phyloP scores from a whole-genome alignment of 2,329 filamentous ascomycete genomes.

The Madurella fahalii region DNA sequence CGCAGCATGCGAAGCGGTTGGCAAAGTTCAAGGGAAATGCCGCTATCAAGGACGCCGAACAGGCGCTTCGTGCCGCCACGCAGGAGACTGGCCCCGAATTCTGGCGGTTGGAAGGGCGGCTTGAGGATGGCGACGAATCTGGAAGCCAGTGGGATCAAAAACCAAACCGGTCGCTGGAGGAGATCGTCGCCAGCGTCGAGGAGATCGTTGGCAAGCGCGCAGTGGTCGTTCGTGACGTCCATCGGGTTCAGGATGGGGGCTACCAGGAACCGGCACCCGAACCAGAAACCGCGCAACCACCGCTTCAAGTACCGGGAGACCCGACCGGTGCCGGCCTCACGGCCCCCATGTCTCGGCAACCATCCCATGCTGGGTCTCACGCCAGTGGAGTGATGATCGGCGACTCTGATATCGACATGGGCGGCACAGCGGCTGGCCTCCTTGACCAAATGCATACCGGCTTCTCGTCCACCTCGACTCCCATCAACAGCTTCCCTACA shows the following conservation, averaged over 20 bases:
- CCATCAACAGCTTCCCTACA: constrained; percentile 56
- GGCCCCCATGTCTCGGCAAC: constrained; percentile 45
- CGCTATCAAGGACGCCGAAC: constrained; percentile 68
- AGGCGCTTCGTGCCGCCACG: constrained; percentile 64
- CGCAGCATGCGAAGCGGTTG: constrained; percentile 71
- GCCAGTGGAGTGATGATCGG: constrained; percentile 52
- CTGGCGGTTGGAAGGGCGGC: constrained; percentile 60
- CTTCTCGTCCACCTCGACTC: constrained; percentile 57
- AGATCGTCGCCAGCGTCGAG: constrained; percentile 73
- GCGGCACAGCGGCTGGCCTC: constrained; percentile 58
- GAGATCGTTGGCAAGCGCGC: constrained; percentile 63
- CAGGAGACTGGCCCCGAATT: constrained; percentile 57
- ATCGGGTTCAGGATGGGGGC: constrained; percentile 74
- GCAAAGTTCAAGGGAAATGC: constrained; percentile 69
- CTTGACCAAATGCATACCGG: constrained; percentile 66
- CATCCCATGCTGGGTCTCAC: constrained; percentile 53
- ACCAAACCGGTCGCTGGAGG: constrained; percentile 57
- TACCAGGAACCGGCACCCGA: constrained; percentile 57
- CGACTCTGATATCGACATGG: constrained; percentile 63
- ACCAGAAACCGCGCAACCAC: constrained; percentile 29
- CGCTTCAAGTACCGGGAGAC: constrained; percentile 27
- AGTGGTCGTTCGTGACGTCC: constrained; percentile 58
- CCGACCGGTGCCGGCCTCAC: constrained; percentile 24
- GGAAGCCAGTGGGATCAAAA: constrained; percentile 45
- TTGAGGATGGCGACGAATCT: constrained; percentile 48